Conservation (phyloP, 2,329 filamentous ascomycete genomes). For the Xylariaceae sp. region DNA sequence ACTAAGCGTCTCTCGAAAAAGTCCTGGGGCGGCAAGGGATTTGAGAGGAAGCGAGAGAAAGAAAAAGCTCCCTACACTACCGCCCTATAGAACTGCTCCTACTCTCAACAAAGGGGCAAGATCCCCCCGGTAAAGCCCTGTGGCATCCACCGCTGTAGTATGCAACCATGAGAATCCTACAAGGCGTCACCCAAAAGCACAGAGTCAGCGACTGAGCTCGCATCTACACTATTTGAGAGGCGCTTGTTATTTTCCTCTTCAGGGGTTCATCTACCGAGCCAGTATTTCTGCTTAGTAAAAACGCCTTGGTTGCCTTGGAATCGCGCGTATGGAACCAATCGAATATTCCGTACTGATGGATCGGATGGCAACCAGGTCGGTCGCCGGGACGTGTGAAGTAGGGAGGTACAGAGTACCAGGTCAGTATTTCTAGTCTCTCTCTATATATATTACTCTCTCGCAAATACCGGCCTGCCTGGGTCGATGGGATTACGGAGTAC, state of each 20-base stretch:
- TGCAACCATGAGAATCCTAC: slow-evolving; percentile 14
- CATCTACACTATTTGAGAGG: slow-evolving; percentile 1
- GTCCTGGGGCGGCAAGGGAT: not conserved
- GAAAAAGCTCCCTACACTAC: slow-evolving; percentile 3
- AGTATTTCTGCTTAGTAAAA: not conserved
- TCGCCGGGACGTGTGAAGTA: no score
- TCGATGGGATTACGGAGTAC: no score
- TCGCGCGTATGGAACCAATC: not conserved
- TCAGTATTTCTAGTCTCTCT: no score
- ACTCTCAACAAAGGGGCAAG: slow-evolving; percentile 10
- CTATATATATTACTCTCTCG: no score
- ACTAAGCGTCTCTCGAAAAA: not conserved
- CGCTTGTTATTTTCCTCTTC: slow-evolving; percentile 1
- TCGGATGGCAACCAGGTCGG: no score
- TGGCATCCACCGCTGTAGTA: slow-evolving; percentile 16
- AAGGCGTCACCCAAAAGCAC: not conserved
- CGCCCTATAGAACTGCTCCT: not conserved
- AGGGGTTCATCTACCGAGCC: slow-evolving; percentile 1
- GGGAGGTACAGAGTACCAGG: no score
- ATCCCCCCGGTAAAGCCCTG: slow-evolving; percentile 6
- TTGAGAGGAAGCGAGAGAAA: slow-evolving; percentile 11
- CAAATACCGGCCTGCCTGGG: no score
- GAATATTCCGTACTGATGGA: not conserved
- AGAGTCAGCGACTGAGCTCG: slow-evolving; percentile 10
- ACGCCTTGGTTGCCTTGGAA: not conserved